Evolutionary conservation across 148 eudicot species (phyloP).

Genomic region (Euryodendron excelsum): DNA sequence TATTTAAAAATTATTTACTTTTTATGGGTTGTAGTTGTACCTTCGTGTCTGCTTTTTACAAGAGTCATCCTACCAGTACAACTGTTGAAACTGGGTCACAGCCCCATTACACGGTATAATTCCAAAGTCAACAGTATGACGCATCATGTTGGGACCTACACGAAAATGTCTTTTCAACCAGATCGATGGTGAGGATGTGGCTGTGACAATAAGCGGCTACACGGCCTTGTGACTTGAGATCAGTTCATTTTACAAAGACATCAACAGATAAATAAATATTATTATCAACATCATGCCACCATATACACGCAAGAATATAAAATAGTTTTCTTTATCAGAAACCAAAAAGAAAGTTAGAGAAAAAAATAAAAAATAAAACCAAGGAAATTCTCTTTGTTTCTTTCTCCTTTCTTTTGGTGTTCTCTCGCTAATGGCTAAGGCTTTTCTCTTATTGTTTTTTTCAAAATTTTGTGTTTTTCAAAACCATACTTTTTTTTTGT

Average conservation of each 20-base stretch:
- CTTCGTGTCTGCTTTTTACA: not conserved
- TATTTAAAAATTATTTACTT: too few species aligned
- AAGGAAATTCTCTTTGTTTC: constrained; percentile 21
- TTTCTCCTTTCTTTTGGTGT: constrained; percentile 18
- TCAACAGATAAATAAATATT: constrained; percentile 13
- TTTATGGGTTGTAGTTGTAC: too few species aligned
- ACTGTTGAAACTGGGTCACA: constrained; percentile 13
- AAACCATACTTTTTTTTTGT: not conserved
- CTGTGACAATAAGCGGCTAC: constrained; percentile 19
- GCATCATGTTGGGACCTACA: constrained; percentile 21
- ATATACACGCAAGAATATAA: not conserved
- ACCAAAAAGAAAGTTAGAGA: not conserved
- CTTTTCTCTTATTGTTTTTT: too few species aligned
- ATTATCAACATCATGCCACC: constrained; percentile 34
- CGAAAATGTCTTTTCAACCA: not conserved
- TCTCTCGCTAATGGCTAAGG: constrained; percentile 9
- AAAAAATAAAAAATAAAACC: constrained; percentile 5
- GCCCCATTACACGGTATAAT: not conserved
- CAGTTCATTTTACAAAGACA: not conserved
- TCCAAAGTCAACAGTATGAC: constrained; percentile 1
- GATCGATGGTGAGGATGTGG: constrained; percentile 20
- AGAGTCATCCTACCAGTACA: not conserved
- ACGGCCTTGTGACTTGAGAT: constrained; percentile 12
- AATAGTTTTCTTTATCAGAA: constrained; percentile 11
- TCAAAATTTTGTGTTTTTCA: constrained; percentile 6